Evolutionary conservation across 2,329 filamentous ascomycete genomes (phyloP), one percentile per base, ranked within the genome.

Genomic region (Colletotrichum coccodes): DNA sequence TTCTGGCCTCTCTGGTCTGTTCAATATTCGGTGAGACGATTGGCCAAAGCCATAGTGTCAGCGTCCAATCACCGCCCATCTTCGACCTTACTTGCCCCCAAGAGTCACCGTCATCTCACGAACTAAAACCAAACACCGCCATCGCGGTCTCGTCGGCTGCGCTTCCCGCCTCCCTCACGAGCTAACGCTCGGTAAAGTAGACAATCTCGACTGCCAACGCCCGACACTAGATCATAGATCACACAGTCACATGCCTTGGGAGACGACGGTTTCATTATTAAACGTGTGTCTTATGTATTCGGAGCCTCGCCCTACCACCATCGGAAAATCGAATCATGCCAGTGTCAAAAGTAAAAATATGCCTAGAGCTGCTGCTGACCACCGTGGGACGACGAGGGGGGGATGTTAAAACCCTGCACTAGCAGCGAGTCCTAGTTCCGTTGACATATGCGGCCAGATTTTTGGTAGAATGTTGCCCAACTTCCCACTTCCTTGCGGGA

Each of bases 401-500:
- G 53, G 16, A 60, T 60, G 57, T 38, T 38, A 30, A 30, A 32
- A 30, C 44, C 21, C 32, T 38, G 40, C 23, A 59, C 46, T 59
- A 9, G 53, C 53, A 26, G 56, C 23, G 21, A 40, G 38, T 28
- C 46, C 44, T 44, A 28, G 21, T 53, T 47, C 56, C 40, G 40
- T 46, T 26, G 23, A 36, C 38, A 53, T 59, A 47, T 64, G 60
- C 64, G 53, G 53, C 46, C 42, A 68, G 38, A 68, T 64, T 23
- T 32, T 40, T 21, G n/a, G n/a, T n/a, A n/a, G n/a, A 46, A 46
- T 18, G 18, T 6, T 54, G 57, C 18, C 57, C 60, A 23, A 46
- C 46, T 44, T 60, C 38, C 47, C 28, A 34, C 32, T 18, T 23
- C 23, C 30, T 54, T 16, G 21, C 5, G 23, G 8, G 32, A 12